Base-by-base conservation (phyloP, 78 protist species). In the Dictyostelium brefeldianum region DNA sequence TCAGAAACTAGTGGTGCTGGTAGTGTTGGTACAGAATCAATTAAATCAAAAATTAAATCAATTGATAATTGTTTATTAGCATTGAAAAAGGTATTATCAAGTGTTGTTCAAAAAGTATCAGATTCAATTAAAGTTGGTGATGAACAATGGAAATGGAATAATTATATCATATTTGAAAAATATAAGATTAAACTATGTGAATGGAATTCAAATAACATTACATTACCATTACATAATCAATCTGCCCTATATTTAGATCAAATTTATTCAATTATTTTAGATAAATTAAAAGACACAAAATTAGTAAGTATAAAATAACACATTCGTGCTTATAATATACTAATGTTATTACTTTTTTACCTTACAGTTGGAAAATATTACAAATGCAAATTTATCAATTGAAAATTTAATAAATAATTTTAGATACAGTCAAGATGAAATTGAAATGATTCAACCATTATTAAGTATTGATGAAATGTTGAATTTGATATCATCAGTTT, bases 141-240 rank as follows among this genome's bases (percentile, higher is more conserved):
- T 9, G 53, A 77, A 1, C 75, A 77, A 31, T 87, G 93, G 93
- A 36, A 22, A 50, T 87, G 93, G 93, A 87, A 87, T 31, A 48
- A 29, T 36, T 3, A 25, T 4, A 64, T 87, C 12, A 51, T 87
- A 25, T 47, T 50, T 9, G 51, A 74, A 80, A 74, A 77, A 20
- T 75, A 54, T 48, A n/a, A 77, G 36, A 8, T 18, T 7, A 48
- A 77, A 57, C 22, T 87, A 17, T 18, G 5, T 1, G 57, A 31
- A 20, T 87, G 93, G 93, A 50, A 74, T 51, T 17, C 64, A n/a
- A 20, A 69, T 18, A 43, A 64, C 9, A 11, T 87, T 10, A 12
- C 84, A 18, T 43, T 77, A 5, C 75, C 83, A 48, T 65, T 87
- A 36, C 93, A 87, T 14, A 87, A 87, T 77, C 93, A 77, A 62